Evolutionary conservation across 2,329 filamentous ascomycete species (phyloP).

Genomic region (Verticillium longisporum): DNA sequence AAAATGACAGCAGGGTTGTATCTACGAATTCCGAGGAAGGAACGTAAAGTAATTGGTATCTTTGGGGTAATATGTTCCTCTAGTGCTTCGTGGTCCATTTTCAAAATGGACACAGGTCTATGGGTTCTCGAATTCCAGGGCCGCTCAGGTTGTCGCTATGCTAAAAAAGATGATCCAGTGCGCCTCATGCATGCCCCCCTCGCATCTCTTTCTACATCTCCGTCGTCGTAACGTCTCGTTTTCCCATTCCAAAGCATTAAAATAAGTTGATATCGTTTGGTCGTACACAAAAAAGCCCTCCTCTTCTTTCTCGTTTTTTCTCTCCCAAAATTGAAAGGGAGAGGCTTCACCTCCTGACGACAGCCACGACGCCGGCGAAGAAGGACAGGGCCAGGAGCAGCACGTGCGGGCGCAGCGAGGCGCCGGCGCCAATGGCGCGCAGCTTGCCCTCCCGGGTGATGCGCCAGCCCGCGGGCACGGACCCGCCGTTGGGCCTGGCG

Average conservation of each 20-base stretch:
- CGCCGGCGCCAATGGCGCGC: constrained; percentile 61
- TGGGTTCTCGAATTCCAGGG: neutral
- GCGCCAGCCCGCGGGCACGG: constrained; percentile 73
- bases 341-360: constrained; percentile 4
- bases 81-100: neutral
- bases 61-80: neutral
- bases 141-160: neutral
- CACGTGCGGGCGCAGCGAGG: constrained; percentile 18
- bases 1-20: too few species aligned
- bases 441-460: constrained; percentile 76
- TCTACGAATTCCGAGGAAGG: too few species aligned
- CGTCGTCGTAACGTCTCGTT: too few species aligned
- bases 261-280: neutral
- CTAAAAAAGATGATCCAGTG: neutral
- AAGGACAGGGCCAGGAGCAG: constrained; percentile 18
- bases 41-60: neutral
- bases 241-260: neutral
- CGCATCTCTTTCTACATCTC: too few species aligned
- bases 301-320: neutral
- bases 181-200: neutral
- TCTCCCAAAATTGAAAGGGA: neutral
- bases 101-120: neutral
- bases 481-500: constrained; percentile 42
- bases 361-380: constrained; percentile 12
- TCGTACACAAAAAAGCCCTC: neutral